Conservation (phyloP, 2,329 filamentous ascomycete species). For the Calonectria hawksworthii region DNA sequence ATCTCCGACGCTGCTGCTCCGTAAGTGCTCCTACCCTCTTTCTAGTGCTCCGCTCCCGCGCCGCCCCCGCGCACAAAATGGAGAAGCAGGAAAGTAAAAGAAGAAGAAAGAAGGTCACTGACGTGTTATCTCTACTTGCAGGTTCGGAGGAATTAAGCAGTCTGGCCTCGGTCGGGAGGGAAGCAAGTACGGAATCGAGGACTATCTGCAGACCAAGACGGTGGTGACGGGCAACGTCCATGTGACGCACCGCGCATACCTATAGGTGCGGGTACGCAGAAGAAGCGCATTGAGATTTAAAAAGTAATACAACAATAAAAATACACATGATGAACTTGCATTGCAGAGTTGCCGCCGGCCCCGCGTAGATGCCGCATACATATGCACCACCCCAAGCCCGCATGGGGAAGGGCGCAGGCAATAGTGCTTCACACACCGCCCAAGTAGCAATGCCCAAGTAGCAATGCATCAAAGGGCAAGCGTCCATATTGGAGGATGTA, state of each 20-base stretch:
- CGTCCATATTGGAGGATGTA: not conserved
- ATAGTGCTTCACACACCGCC: not conserved
- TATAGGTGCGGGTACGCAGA: constrained; percentile 7
- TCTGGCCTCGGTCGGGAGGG: constrained; percentile 74
- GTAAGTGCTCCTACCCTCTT: constrained; percentile 32
- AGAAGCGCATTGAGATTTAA: not conserved
- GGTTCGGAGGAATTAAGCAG: constrained; percentile 73
- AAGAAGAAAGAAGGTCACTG: not conserved
- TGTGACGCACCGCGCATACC: constrained; percentile 29
- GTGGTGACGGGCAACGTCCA: constrained; percentile 58
- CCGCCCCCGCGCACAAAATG: not conserved
- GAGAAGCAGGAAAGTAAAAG: not conserved
- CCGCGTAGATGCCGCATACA: not conserved
- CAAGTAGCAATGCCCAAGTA: not conserved
- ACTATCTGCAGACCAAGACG: constrained; percentile 70
- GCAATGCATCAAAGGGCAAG: not conserved
- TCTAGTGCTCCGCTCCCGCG: not conserved
- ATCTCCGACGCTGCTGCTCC: constrained; percentile 42
- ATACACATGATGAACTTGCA: not conserved
- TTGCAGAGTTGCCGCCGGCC: not conserved
- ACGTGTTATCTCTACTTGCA: not conserved
- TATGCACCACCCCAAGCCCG: not conserved
- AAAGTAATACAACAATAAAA: not conserved
- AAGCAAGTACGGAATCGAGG: constrained; percentile 71
- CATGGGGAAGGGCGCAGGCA: not conserved